phyloP scores from a whole-genome alignment of 257 asterid species.

The Solanum megistacrolobum region DNA sequence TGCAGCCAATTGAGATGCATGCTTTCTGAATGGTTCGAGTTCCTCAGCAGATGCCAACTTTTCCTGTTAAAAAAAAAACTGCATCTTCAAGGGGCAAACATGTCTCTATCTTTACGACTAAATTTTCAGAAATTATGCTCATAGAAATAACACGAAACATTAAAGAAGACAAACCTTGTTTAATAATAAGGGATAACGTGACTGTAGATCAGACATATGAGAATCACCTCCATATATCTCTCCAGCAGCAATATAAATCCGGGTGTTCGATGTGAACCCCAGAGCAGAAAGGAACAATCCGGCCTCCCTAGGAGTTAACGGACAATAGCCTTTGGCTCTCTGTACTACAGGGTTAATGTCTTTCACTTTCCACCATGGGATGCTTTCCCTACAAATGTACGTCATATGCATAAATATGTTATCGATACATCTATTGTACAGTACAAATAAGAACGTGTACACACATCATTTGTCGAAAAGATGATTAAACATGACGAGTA shows the following conservation, averaged over 20 bases:
- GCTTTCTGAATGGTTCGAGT: conserved; percentile 66
- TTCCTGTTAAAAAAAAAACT: conserved; percentile 56
- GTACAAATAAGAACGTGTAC: neutral
- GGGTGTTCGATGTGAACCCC: conserved; percentile 65
- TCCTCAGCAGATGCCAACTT: conserved; percentile 69
- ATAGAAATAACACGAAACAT: too few species aligned
- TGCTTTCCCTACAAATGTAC: conserved; percentile 47
- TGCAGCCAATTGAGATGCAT: conserved; percentile 96
- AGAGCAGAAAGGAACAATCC: conserved; percentile 75
- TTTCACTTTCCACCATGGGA: conserved; percentile 91
- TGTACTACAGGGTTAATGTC: conserved; percentile 80
- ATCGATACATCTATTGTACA: neutral
- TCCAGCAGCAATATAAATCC: conserved; percentile 84
- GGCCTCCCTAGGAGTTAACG: conserved; percentile 75
- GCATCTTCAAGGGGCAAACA: neutral
- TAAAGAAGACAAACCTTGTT: conserved; percentile 53
- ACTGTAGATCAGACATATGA: conserved; percentile 44
- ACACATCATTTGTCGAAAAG: neutral
- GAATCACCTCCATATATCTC: conserved; percentile 82
- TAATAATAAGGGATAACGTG: conserved; percentile 61
- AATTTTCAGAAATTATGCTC: too few species aligned
- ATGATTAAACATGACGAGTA: neutral
- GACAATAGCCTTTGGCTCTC: conserved; percentile 81
- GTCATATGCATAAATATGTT: too few species aligned
- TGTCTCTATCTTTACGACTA: too few species aligned